Evolutionary conservation across 129 eudicot species (phyloP).

Genomic region (Flaveria brownii): DNA sequence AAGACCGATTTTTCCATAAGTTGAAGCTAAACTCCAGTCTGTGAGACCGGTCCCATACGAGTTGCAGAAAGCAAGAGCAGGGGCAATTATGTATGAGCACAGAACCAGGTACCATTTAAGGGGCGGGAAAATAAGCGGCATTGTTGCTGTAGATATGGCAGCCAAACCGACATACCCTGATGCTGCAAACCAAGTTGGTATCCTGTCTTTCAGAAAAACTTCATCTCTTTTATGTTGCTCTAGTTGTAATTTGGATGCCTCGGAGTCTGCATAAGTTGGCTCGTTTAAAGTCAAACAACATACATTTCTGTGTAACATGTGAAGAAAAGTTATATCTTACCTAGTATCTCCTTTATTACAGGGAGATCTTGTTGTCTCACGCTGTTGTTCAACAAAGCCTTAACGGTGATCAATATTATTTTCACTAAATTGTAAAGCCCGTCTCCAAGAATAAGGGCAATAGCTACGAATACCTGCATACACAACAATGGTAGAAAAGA

Average conservation of each 20-base stretch:
- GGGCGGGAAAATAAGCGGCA: slow-evolving; percentile 83
- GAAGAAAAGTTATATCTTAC: slow-evolving; percentile 29
- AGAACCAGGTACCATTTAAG: slow-evolving; percentile 88
- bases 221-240: slow-evolving; percentile 59
- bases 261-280: slow-evolving; percentile 37
- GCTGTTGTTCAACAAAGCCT: slow-evolving; percentile 48
- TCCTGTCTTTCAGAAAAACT: slow-evolving; percentile 72
- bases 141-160: slow-evolving; percentile 65
- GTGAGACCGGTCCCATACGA: slow-evolving; percentile 93
- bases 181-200: slow-evolving; percentile 79
- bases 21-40: slow-evolving; percentile 89
- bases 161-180: slow-evolving; percentile 78
- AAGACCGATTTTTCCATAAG: slow-evolving; percentile 87
- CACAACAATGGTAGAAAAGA: not conserved
- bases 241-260: slow-evolving; percentile 40
- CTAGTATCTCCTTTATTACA: slow-evolving; percentile 42
- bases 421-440: slow-evolving; percentile 85
- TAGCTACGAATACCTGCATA: slow-evolving; percentile 77
- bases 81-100: slow-evolving; percentile 68
- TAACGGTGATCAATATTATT: slow-evolving; percentile 56
- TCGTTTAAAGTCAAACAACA: not conserved
- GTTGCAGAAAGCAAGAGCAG: slow-evolving; percentile 92
- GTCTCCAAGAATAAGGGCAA: slow-evolving; percentile 77
- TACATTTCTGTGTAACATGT: not conserved
- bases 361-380: slow-evolving; percentile 50